Percentiles rank a stretch among this genome's conserved stretches.
Evolutionary conservation across 345 rosid species (phyloP).

Genomic region (Camelina hispida): DNA sequence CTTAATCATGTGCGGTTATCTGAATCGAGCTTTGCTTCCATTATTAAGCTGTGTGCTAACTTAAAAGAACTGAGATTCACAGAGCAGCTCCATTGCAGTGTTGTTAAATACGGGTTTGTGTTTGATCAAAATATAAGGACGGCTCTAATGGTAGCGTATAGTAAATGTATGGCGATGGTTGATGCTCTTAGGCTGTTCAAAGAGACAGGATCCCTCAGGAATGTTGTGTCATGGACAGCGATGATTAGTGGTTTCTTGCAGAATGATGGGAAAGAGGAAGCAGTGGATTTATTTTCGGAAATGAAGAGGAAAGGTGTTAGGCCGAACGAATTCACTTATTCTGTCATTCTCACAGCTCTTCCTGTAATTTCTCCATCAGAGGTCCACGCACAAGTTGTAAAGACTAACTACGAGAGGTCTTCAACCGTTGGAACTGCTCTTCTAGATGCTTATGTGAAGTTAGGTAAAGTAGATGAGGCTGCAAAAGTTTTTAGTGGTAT

Average conservation of each 20-base stretch:
- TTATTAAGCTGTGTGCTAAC: slow-evolving; percentile 72
- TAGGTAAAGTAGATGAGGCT: slow-evolving; percentile 63
- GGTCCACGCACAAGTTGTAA: slow-evolving; percentile 74
- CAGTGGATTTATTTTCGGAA: slow-evolving; percentile 55
- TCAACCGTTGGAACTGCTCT: slow-evolving; percentile 83
- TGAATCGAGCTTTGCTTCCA: slow-evolving; percentile 55
- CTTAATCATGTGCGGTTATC: slow-evolving; percentile 56
- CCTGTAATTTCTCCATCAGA: slow-evolving; percentile 61
- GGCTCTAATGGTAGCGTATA: slow-evolving; percentile 67
- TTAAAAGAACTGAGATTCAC: slow-evolving; percentile 55
- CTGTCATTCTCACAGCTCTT: slow-evolving; percentile 71
- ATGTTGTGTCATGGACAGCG: slow-evolving; percentile 83
- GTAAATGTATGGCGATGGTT: slow-evolving; percentile 62
- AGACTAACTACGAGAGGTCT: slow-evolving; percentile 60
- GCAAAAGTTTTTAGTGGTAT: slow-evolving; percentile 58
- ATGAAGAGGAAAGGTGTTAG: slow-evolving; percentile 68
- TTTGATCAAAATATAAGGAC: slow-evolving; percentile 62
- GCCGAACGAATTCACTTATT: slow-evolving; percentile 82
- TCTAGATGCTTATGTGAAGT: slow-evolving; percentile 76
- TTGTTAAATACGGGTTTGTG: slow-evolving; percentile 60
- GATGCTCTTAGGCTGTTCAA: slow-evolving; percentile 62
- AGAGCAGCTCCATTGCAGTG: slow-evolving; percentile 73
- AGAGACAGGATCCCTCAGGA: slow-evolving; percentile 47
- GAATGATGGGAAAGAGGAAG: slow-evolving; percentile 59
- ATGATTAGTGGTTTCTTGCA: slow-evolving; percentile 79